These are phyloP conservation scores for Didymella segeticola DNA, from an alignment of 2,329 filamentous ascomycete species.

Conservation along the genomic window DNA sequence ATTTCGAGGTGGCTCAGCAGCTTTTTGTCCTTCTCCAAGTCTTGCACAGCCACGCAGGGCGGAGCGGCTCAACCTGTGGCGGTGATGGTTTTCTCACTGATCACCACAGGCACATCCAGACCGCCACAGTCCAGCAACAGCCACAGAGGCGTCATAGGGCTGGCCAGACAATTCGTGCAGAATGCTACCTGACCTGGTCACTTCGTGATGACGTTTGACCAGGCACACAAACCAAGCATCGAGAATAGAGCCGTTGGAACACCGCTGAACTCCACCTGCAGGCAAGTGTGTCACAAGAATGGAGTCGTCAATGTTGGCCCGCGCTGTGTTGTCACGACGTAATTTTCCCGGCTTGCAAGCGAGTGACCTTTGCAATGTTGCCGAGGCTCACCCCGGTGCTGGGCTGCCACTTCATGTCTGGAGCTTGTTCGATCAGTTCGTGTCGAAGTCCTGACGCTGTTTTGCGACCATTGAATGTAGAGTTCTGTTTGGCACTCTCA, in stretches of 20 bases:
- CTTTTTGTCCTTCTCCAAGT: conserved; percentile 10
- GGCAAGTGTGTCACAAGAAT: neutral
- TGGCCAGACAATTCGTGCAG: neutral
- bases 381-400: neutral
- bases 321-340: neutral
- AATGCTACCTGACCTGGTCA: neutral
- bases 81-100: conserved; percentile 8
- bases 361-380: neutral
- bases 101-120: conserved; percentile 4
- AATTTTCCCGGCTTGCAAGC: neutral
- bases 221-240: neutral
- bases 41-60: conserved; percentile 19
- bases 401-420: neutral
- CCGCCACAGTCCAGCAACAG: conserved; percentile 9
- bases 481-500: too few relatives aligned
- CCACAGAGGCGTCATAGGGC: conserved; percentile 4
- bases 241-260: conserved; percentile 2
- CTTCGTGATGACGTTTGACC: neutral
- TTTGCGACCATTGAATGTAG: too few relatives aligned
- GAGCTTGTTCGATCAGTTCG: neutral
- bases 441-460: neutral
- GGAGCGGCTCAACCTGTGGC: conserved; percentile 17
- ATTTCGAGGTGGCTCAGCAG: conserved; percentile 10
- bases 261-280: neutral
- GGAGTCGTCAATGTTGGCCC: neutral